Conservation (phyloP, 2,329 filamentous ascomycete genomes). For the Lecanosticta acicola region DNA sequence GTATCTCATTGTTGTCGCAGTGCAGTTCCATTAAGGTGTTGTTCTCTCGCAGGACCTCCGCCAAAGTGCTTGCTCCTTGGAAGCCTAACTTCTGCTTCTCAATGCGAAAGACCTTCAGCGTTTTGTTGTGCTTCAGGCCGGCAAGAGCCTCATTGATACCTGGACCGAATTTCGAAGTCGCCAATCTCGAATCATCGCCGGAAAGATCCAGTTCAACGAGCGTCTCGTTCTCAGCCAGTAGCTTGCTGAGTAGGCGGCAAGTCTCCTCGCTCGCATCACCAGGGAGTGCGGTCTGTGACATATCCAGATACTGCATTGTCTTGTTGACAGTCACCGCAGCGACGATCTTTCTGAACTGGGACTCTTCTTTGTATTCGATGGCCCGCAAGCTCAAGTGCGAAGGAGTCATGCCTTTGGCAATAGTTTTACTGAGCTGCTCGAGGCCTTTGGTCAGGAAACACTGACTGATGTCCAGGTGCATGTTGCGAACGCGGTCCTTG, state of each 20-base stretch:
- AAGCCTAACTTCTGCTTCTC: slow-evolving; percentile 64
- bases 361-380: slow-evolving; percentile 62
- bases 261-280: slow-evolving; percentile 64
- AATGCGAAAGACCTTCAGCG: slow-evolving; percentile 57
- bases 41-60: slow-evolving; percentile 63
- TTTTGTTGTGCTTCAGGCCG: slow-evolving; percentile 59
- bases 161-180: slow-evolving; percentile 62
- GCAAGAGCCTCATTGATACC: slow-evolving; percentile 61
- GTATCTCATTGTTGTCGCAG: slow-evolving; percentile 67
- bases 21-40: slow-evolving; percentile 58
- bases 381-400: slow-evolving; percentile 61
- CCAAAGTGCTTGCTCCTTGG: slow-evolving; percentile 63
- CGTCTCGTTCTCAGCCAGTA: slow-evolving; percentile 63
- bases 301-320: slow-evolving; percentile 59
- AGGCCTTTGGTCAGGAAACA: slow-evolving; percentile 53
- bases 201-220: slow-evolving; percentile 64
- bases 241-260: slow-evolving; percentile 55
- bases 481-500: slow-evolving; percentile 44
- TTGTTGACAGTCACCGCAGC: slow-evolving; percentile 58
- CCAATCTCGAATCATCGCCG: slow-evolving; percentile 65
- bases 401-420: slow-evolving; percentile 51
- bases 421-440: slow-evolving; percentile 48
- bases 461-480: slow-evolving; percentile 63
- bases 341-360: slow-evolving; percentile 58
- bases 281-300: slow-evolving; percentile 64